Percentiles rank a stretch among this genome's conserved stretches.
These are phyloP conservation scores for Leccinum obscurum DNA, from an alignment of 768 basidiomycete species.

Conservation along the genomic window DNA sequence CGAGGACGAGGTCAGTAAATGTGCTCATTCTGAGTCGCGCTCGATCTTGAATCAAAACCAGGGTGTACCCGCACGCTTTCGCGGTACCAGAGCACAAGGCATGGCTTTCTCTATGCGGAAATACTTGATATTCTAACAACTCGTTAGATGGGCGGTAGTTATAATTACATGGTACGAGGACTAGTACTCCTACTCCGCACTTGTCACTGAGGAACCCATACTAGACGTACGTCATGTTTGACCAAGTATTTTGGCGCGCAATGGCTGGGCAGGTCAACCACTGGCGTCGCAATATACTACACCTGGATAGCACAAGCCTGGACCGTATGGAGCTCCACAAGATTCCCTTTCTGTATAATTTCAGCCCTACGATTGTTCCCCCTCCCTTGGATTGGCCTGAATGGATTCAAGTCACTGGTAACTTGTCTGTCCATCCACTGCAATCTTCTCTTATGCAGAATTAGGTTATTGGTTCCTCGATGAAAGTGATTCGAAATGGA, in stretches of 20 bases:
- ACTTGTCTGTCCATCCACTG: constrained; percentile 12
- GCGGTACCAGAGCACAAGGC: constrained; percentile 96
- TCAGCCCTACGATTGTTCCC: constrained; percentile 87
- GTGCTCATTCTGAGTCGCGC: background rate
- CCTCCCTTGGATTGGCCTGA: constrained; percentile 98
- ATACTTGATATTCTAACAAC: constrained; percentile 16
- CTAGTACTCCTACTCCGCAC: constrained; percentile 1
- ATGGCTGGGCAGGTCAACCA: constrained; percentile 93
- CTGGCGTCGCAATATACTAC: constrained; percentile 80
- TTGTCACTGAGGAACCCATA: constrained; percentile 5
- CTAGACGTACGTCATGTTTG: constrained; percentile 94
- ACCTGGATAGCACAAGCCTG: constrained; percentile 76
- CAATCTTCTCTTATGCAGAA: constrained; percentile 9
- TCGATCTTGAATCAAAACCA: constrained; percentile 27
- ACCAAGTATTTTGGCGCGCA: constrained; percentile 96
- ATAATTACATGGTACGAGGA: constrained; percentile 90
- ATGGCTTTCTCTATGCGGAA: constrained; percentile 14
- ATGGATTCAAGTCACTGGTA: constrained; percentile 94
- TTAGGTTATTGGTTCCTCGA: constrained; percentile 97
- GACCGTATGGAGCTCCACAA: constrained; percentile 98
- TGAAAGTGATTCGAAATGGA: constrained; percentile 94
- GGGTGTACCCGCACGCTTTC: constrained; percentile 96
- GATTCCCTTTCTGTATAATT: constrained; percentile 97
- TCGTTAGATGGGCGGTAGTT: constrained; percentile 86
- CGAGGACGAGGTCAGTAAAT: constrained; percentile 68